Base-by-base conservation (phyloP, 2,329 filamentous ascomycete species). In the Neopestalotiopsis clavispora region DNA sequence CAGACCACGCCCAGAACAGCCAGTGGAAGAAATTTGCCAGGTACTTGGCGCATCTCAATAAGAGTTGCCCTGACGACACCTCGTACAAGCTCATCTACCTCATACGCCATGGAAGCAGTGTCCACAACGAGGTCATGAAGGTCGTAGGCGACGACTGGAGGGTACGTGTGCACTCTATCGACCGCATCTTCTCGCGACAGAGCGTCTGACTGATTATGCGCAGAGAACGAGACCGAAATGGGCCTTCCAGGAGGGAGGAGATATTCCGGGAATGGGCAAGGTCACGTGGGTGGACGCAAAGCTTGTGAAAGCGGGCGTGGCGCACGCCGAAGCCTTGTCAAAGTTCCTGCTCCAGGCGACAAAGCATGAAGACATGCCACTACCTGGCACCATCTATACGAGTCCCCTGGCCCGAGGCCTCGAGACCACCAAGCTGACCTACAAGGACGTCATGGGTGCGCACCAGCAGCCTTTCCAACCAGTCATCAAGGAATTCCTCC, bases 361-460 rank as follows among this genome's bases (percentile, higher is more conserved):
- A 1, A 13, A 68, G 17, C 59, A 59, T 28, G 65, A 71, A 13
- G 66, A 62, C 4, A 57, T 72, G 20, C 70, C 69, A 28, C 17
- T 71, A 1, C 71, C 71, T 2, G 59, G 28, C 14, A 69, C 70
- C 10, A 45, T 73, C 7, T 73, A 73, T 32, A 72, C 69, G 1
- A 73, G 71, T 40, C 71, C 71, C 4, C 66, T 73, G 30, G 69
- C 69, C 23, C 68, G 71, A 17, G 68, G 69, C 30, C 68, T 73
- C 14, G 70, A 73, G 30, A 73, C 70, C 4, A 73, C 70, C 5
- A 71, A 65, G 60, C 65, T 71, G 23, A 62, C 64, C 4, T 73
- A 70, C 42, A 4, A n/a, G 17, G 14, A 28, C 17, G 62, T 66
- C 9, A 49, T 68, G 9, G n/a, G 4, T 10, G 57, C 9, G 6